These are phyloP conservation scores for Rhododendron molle DNA, from an alignment of 148 eudicot species.

Conservation along the genomic window DNA sequence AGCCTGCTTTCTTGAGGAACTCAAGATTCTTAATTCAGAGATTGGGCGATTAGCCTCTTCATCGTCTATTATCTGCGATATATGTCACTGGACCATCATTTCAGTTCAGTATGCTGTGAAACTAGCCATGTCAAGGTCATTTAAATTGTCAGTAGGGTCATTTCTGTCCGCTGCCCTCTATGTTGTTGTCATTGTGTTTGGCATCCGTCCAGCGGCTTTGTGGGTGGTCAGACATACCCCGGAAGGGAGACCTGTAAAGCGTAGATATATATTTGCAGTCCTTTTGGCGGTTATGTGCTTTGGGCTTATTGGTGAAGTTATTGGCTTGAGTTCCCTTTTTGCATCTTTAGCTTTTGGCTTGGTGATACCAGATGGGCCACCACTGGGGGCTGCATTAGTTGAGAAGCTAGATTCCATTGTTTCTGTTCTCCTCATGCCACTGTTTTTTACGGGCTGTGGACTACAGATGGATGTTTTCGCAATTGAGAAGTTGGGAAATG, in stretches of 20 bases:
- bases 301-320: conserved; percentile 21
- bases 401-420: conserved; percentile 42
- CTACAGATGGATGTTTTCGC: conserved; percentile 11
- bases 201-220: conserved; percentile 30
- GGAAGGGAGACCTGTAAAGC: conserved; percentile 42
- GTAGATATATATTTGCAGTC: conserved; percentile 24
- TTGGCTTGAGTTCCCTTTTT: conserved; percentile 31
- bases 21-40: conserved; percentile 59
- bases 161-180: background rate
- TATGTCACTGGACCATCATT: conserved; percentile 6
- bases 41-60: conserved; percentile 58
- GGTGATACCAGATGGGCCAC: conserved; percentile 59
- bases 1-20: conserved; percentile 43
- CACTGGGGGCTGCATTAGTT: conserved; percentile 52
- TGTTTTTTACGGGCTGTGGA: conserved; percentile 19
- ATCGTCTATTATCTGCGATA: conserved; percentile 31
- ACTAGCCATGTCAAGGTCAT: background rate
- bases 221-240: conserved; percentile 36
- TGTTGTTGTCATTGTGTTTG: conserved; percentile 5
- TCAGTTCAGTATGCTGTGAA: background rate
- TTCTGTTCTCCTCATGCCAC: conserved; percentile 45
- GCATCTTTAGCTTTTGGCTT: conserved; percentile 45
- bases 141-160: conserved; percentile 2
- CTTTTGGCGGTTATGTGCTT: conserved; percentile 22
- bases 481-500: background rate